Evolutionary conservation across 139 green algal species (phyloP).

Genomic region (Volvox reticuliferus): DNA sequence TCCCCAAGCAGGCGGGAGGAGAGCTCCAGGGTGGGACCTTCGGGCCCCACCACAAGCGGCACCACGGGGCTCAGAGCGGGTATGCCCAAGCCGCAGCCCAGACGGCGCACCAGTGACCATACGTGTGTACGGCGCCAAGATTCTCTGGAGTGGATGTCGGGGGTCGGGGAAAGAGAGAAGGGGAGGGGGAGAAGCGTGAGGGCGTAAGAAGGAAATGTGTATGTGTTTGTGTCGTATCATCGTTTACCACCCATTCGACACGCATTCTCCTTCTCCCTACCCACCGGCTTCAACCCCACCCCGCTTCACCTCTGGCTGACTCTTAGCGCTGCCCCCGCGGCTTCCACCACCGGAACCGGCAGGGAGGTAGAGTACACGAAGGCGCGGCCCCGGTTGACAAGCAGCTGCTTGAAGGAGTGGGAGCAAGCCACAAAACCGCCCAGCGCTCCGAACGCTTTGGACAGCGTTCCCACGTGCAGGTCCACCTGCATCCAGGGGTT

Average conservation of each 20-base stretch:
- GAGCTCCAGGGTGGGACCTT: conserved; percentile 73
- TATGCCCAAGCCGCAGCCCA: conserved; percentile 68
- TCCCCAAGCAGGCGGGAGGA: conserved; percentile 66
- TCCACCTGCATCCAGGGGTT: conserved; percentile 74
- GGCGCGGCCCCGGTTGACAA: conserved; percentile 77
- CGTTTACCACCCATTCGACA: too few species aligned
- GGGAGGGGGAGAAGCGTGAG: background rate
- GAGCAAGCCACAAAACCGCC: conserved; percentile 92
- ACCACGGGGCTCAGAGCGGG: conserved; percentile 83
- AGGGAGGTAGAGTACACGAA: conserved; percentile 91
- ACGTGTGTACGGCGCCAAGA: conserved; percentile 81
- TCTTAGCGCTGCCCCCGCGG: conserved; percentile 77
- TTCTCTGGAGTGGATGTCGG: conserved; percentile 68
- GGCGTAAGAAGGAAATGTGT: too few species aligned
- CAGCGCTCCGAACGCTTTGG: conserved; percentile 90
- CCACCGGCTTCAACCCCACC: too few species aligned
- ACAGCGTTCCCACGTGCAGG: conserved; percentile 94
- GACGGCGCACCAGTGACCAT: conserved; percentile 60
- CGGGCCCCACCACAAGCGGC: conserved; percentile 86
- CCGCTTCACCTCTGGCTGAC: conserved; percentile 64
- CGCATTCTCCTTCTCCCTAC: too few species aligned
- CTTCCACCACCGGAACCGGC: conserved; percentile 84
- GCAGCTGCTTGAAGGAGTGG: conserved; percentile 61
- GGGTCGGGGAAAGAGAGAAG: background rate
- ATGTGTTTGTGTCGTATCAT: too few species aligned